Conservation (phyloP, 148 eudicot genomes). For the Arbutus unedo region DNA sequence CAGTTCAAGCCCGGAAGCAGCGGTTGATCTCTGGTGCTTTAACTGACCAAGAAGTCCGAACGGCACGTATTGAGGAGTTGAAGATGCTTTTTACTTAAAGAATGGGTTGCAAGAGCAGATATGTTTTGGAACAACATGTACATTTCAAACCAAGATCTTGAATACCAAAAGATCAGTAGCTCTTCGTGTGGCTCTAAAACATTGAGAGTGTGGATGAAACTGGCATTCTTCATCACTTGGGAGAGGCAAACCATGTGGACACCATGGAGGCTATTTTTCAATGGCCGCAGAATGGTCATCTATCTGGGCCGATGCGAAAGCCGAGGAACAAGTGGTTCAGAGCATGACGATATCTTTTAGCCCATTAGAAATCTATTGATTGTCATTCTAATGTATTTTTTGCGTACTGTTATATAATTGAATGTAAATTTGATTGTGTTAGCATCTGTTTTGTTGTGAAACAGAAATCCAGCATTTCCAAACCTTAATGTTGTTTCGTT, state of each 20-base stretch:
- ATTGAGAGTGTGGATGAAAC: slow-evolving; percentile 1
- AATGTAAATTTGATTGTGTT: not conserved
- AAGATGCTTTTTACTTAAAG: slow-evolving; percentile 87
- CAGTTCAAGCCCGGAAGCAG: slow-evolving; percentile 95
- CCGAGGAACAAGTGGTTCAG: not conserved
- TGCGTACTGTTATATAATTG: not conserved
- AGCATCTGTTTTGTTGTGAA: not conserved
- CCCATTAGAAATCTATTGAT: not conserved
- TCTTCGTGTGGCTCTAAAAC: not conserved
- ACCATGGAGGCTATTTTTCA: not conserved
- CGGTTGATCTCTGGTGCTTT: slow-evolving; percentile 92
- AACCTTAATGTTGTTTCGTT: not conserved
- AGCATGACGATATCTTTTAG: not conserved
- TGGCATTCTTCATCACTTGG: not conserved
- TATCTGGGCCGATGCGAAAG: not conserved
- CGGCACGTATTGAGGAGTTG: slow-evolving; percentile 86
- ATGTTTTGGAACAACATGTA: not conserved
- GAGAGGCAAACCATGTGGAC: not conserved
- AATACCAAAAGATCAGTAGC: not conserved
- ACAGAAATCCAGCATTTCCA: not conserved
- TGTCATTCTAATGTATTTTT: not conserved
- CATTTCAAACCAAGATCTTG: not conserved
- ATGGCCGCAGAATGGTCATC: not conserved
- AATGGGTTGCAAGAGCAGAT: not conserved
- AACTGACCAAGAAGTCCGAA: slow-evolving; percentile 94